phyloP scores from a whole-genome alignment of 225 moss, liverwort and hornwort genomes.

The Asterella californica region DNA sequence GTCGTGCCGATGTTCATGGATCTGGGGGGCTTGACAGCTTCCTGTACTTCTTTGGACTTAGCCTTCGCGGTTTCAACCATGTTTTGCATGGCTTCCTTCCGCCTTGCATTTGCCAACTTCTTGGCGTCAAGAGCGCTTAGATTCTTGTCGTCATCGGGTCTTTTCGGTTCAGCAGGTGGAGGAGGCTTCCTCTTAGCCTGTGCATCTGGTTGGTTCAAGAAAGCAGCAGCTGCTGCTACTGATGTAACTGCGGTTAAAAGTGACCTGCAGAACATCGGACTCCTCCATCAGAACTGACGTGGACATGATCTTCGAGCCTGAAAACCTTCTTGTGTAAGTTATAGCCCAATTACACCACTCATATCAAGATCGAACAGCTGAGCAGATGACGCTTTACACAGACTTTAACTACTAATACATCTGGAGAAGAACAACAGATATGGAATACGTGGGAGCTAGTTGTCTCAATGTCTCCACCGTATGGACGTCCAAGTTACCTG shows the following conservation, averaged over 20 bases:
- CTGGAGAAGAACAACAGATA: too few species aligned
- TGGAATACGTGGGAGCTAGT: too few species aligned
- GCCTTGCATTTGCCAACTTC: conserved; percentile 64
- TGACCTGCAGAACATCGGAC: conserved; percentile 21
- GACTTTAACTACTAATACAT: too few species aligned
- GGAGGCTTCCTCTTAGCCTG: conserved; percentile 74
- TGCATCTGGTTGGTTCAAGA: conserved; percentile 53
- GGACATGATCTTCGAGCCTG: neutral
- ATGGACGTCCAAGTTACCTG: neutral
- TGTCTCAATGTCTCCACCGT: too few species aligned
- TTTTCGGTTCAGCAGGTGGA: conserved; percentile 44
- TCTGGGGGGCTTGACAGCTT: conserved; percentile 6
- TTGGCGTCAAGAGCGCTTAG: conserved; percentile 79
- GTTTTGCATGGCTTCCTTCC: conserved; percentile 75
- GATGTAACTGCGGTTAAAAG: conserved; percentile 42
- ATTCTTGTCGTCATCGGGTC: conserved; percentile 50
- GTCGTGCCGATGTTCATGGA: neutral
- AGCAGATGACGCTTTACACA: too few species aligned
- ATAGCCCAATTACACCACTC: neutral
- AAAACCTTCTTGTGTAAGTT: neutral
- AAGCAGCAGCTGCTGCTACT: conserved; percentile 39
- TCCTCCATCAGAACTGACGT: neutral
- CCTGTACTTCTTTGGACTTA: conserved; percentile 36
- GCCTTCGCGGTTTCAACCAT: conserved; percentile 55
- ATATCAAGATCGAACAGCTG: too few species aligned